These are phyloP conservation scores for Entomophthora muscae DNA, from an alignment of 371 early-diverging fungal genomes.

Conservation along the genomic window DNA sequence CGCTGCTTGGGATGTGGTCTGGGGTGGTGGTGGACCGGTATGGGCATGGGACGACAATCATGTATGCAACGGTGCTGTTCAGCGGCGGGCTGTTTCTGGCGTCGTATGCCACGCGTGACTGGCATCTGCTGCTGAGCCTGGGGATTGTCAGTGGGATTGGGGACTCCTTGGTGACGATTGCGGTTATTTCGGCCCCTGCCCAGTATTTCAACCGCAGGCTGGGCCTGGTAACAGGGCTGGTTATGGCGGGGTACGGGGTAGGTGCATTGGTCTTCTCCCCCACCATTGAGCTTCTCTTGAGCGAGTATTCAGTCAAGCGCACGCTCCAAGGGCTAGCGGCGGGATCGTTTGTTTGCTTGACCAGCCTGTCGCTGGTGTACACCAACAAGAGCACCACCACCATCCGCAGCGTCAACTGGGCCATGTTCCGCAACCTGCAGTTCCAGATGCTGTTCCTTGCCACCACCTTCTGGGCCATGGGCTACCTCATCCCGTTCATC, in stretches of 20 bases:
- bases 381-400: neutral
- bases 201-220: conserved; percentile 34
- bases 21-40: neutral
- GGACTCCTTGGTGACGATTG: conserved; percentile 20
- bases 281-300: conserved; percentile 28
- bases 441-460: conserved; percentile 13
- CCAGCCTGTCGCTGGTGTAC: neutral
- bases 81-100: conserved; percentile 20
- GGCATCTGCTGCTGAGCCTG: conserved; percentile 47
- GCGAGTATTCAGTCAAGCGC: conserved; percentile 21
- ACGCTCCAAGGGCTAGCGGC: conserved; percentile 31
- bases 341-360: conserved; percentile 8
- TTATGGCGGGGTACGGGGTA: conserved; percentile 43
- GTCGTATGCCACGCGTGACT: conserved; percentile 23
- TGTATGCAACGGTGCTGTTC: neutral
- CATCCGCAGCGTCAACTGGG: conserved; percentile 6
- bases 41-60: neutral
- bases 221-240: conserved; percentile 39
- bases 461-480: conserved; percentile 13
- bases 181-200: conserved; percentile 18
- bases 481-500: conserved; percentile 16
- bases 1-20: neutral
- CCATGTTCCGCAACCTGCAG: conserved; percentile 15
- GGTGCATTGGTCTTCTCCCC: conserved; percentile 57
- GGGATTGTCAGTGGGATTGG: conserved; percentile 43